Evolutionary conservation across 139 green algal genomes (phyloP), one percentile per base, ranked within the genome.

Genomic region (Asterochloris sp.): DNA sequence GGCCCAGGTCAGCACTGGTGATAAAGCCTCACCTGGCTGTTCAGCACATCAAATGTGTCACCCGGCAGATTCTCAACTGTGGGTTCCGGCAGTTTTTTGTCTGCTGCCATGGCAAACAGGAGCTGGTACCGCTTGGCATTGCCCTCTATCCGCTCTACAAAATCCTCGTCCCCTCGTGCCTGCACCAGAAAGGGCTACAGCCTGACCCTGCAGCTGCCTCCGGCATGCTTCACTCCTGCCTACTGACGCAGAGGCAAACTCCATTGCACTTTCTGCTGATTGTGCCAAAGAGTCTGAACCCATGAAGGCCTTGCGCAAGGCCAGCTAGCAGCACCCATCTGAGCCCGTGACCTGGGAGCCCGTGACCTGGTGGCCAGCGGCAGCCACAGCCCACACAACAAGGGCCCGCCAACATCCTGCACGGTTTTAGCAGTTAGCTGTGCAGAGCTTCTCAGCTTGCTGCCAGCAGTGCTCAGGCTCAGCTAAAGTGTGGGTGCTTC

Each of bases 21-120:
- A 54, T 54, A 6, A 54, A 54, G 38, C 38, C 73, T 75, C 26
- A 92, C 91, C 87, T 94, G 89, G n/a, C 91, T 87, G 16, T 88
- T 76, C 47, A 98, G 89, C 11, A 95, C 89, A 83, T 98, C 95
- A 85, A 93, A 97, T 17, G 96, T 89, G 85, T 98, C 94, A 60
- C 93, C 88, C 29, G 86, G 79, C 12, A 92, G 73, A 12, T 79
- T 60, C 12, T 54, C n/a, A 29, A 27, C n/a, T 15, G 86, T 90
- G 13, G 95, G 79, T 1, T 82, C 62, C 19, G 94, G 94, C 88
- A 99, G 90, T 23, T 88, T 69, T 21, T 82, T 82, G 83, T 98
- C 96, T 15, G 94, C 95, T 19, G 93, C 95, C 29, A 95, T 89
- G 10, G 91, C 87, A 73, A 99, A 89, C 15, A 99, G 82, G 21